Conservation (phyloP, 306 rosid genomes). For the Heteromeles arbutifolia region DNA sequence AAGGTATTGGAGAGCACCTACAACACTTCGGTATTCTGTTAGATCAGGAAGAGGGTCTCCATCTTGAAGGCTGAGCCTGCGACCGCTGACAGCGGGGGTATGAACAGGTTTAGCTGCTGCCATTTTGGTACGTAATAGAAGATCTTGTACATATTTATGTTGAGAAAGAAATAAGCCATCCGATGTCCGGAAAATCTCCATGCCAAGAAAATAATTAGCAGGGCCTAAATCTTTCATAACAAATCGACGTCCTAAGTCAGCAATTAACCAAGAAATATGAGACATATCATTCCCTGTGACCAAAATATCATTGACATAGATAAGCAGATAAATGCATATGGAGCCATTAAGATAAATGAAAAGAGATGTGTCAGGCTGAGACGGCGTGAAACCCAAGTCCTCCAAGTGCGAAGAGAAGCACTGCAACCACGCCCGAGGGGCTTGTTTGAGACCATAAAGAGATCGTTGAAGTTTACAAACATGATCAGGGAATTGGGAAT, state of each 20-base stretch:
- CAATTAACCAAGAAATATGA: no score
- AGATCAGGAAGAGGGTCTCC: background rate
- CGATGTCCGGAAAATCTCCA: background rate
- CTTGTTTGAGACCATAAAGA: background rate
- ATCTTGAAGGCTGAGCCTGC: background rate
- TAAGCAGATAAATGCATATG: no score
- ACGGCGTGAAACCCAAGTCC: background rate
- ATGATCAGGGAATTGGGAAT: background rate
- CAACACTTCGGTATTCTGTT: background rate
- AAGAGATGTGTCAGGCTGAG: no score
- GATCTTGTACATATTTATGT: no score
- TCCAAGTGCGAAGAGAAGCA: background rate
- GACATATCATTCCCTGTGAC: background rate
- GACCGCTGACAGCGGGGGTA: background rate
- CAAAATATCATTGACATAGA: background rate
- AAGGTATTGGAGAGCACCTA: background rate
- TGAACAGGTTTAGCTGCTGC: background rate
- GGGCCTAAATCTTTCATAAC: background rate
- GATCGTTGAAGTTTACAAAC: background rate
- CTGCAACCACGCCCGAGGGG: background rate
- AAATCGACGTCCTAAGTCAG: background rate
- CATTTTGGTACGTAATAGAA: background rate
- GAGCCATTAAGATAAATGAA: no score
- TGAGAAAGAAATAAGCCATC: background rate
- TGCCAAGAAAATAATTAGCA: no score